Conservation (phyloP, 1,284 basidiomycete species). For the Retiboletus flavoniger region DNA sequence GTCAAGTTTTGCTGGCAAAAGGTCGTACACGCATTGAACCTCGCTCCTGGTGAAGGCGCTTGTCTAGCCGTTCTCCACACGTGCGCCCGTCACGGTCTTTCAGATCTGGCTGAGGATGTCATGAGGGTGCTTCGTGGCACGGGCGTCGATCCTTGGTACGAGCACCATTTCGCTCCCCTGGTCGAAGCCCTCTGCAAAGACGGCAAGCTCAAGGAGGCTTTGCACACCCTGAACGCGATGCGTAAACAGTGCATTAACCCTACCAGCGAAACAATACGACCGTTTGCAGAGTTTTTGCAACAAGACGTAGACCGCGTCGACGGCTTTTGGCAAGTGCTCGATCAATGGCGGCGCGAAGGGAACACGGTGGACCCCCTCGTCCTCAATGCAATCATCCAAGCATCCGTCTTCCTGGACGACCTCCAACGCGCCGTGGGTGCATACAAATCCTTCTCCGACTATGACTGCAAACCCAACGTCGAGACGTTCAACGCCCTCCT, state of each 20-base stretch:
- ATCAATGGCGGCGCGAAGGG: constrained; percentile 56
- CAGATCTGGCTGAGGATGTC: constrained; percentile 66
- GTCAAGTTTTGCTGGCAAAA: constrained; percentile 63
- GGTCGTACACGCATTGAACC: constrained; percentile 49
- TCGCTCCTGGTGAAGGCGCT: constrained; percentile 73
- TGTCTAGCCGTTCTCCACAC: constrained; percentile 68
- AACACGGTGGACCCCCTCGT: constrained; percentile 55
- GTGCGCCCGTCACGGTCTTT: constrained; percentile 67
- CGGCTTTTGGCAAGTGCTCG: constrained; percentile 61
- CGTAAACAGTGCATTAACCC: constrained; percentile 48
- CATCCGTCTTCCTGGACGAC: constrained; percentile 61
- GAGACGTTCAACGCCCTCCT: constrained; percentile 74
- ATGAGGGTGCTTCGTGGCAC: constrained; percentile 53
- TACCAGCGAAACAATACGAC: constrained; percentile 45
- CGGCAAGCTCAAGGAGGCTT: constrained; percentile 56
- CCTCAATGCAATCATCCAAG: constrained; percentile 67
- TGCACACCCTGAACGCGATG: constrained; percentile 57
- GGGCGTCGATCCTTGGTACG: constrained; percentile 49
- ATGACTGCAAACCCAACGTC: constrained; percentile 55
- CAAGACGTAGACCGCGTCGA: constrained; percentile 58
- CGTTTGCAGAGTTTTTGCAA: constrained; percentile 53
- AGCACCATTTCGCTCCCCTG: constrained; percentile 70
- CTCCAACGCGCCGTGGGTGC: constrained; percentile 75
- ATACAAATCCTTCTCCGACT: constrained; percentile 62
- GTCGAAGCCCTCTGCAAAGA: constrained; percentile 61